These are phyloP conservation scores for Eragrostis curvula DNA, from an alignment of 176 grass and related monocot species.

Conservation along the genomic window DNA sequence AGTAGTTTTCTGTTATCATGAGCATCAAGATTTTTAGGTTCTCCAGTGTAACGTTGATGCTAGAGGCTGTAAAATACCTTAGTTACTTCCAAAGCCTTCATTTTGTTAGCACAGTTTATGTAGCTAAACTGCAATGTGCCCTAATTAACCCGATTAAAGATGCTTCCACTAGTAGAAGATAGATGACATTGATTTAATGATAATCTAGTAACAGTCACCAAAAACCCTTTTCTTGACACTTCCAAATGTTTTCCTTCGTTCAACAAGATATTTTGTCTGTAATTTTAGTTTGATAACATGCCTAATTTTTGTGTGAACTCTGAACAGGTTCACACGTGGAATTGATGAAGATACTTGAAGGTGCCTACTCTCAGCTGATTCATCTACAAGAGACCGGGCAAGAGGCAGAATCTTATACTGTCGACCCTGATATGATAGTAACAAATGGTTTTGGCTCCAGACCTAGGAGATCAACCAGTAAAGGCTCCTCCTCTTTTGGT, in stretches of 20 bases:
- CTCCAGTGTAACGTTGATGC: background rate
- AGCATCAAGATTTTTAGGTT: background rate
- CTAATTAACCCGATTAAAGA: background rate
- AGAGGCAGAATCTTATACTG: conserved; percentile 26
- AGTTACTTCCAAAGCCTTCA: background rate
- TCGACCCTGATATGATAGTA: conserved; percentile 42
- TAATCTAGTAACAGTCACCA: background rate
- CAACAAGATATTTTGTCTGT: too few species aligned
- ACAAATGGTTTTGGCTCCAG: conserved; percentile 25
- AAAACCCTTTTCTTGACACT: background rate
- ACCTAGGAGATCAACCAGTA: conserved; percentile 45
- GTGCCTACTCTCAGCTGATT: conserved; percentile 82
- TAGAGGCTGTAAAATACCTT: background rate
- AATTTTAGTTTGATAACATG: background rate
- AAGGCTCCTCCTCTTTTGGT: conserved; percentile 62
- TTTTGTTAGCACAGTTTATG: too few species aligned
- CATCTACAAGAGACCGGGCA: conserved; percentile 64
- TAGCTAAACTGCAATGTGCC: background rate
- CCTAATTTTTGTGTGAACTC: conserved; percentile 22
- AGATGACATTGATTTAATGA: background rate
- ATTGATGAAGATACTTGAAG: conserved; percentile 59
- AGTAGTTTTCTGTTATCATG: background rate
- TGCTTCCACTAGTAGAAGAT: background rate
- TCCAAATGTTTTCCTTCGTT: background rate
- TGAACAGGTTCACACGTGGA: conserved; percentile 69